phyloP scores from a whole-genome alignment of 75 land plant genomes.

The Selaginella tamariscina region DNA sequence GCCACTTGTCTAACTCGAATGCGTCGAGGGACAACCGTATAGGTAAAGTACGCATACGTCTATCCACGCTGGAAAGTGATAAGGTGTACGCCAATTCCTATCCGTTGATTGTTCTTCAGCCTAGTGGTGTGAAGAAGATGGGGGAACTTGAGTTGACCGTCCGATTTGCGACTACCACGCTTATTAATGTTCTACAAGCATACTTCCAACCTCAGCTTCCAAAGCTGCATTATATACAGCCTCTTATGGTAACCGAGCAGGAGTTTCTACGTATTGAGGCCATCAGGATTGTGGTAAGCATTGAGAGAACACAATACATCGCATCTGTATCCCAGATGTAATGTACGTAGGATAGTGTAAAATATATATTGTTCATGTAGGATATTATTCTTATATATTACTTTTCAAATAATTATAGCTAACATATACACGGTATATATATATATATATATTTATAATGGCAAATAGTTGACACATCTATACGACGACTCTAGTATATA shows the following conservation, averaged over 20 bases:
- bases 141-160: slow-evolving; percentile 2
- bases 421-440: too few relatives aligned
- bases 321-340: too few relatives aligned
- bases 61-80: slow-evolving; percentile 9
- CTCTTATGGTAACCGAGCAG: background rate
- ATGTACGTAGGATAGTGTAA: too few relatives aligned
- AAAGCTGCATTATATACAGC: background rate
- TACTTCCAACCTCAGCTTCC: slow-evolving; percentile 2
- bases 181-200: background rate
- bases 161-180: background rate
- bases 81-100: slow-evolving; percentile 2
- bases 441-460: too few relatives aligned
- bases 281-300: slow-evolving; percentile 1
- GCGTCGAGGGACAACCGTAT: background rate
- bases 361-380: too few relatives aligned
- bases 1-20: background rate
- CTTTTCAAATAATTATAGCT: too few relatives aligned
- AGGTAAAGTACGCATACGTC: slow-evolving; percentile 2
- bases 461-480: too few relatives aligned
- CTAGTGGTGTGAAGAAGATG: slow-evolving; percentile 10
- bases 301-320: too few relatives aligned
- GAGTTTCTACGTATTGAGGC: background rate
- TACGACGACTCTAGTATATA: too few relatives aligned
- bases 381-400: too few relatives aligned
- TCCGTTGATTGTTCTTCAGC: slow-evolving; percentile 8